A percentile compares a stretch with the other conserved stretches of the same genome.
These are phyloP conservation scores for Silene uniflora DNA, from an alignment of 148 eudicot genomes.

Conservation along the genomic window DNA sequence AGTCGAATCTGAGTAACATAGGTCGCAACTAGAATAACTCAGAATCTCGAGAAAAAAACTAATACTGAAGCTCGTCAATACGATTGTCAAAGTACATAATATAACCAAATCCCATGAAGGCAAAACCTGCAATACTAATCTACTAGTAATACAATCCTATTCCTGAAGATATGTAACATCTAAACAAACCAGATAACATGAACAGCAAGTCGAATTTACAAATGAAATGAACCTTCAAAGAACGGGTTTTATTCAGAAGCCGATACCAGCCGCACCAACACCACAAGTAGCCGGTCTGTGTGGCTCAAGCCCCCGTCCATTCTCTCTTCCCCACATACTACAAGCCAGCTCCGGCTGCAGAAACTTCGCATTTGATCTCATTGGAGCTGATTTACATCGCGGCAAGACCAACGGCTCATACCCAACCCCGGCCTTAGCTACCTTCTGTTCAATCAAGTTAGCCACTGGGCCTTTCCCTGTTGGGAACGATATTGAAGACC, in stretches of 20 bases:
- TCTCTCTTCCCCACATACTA: slow-evolving; percentile 42
- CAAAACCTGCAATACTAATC: not conserved
- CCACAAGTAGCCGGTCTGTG: slow-evolving; percentile 55
- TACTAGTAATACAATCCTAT: not conserved
- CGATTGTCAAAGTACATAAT: not conserved
- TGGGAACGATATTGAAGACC: slow-evolving; percentile 81
- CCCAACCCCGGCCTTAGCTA: slow-evolving; percentile 50
- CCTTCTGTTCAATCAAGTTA: slow-evolving; percentile 56
- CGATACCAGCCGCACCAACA: slow-evolving; percentile 59
- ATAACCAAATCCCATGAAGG: not conserved
- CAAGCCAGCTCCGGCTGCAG: slow-evolving; percentile 55
- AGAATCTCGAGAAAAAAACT: not conserved
- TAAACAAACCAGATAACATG: not conserved
- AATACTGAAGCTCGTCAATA: not conserved
- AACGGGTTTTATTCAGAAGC: slow-evolving; percentile 38
- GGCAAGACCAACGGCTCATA: slow-evolving; percentile 85
- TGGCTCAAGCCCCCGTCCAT: slow-evolving; percentile 67
- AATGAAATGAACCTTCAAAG: not conserved
- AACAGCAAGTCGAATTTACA: slow-evolving; percentile 19
- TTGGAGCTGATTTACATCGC: slow-evolving; percentile 89
- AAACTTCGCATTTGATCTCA: slow-evolving; percentile 72
- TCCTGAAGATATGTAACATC: slow-evolving; percentile 12
- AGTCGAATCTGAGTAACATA: not conserved
- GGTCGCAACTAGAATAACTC: not conserved
- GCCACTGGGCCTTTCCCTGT: slow-evolving; percentile 51